Evolutionary conservation across 805 yeast genomes (phyloP), one percentile per base, ranked within the genome.

Genomic region (Cyberlindnera maclurae): DNA sequence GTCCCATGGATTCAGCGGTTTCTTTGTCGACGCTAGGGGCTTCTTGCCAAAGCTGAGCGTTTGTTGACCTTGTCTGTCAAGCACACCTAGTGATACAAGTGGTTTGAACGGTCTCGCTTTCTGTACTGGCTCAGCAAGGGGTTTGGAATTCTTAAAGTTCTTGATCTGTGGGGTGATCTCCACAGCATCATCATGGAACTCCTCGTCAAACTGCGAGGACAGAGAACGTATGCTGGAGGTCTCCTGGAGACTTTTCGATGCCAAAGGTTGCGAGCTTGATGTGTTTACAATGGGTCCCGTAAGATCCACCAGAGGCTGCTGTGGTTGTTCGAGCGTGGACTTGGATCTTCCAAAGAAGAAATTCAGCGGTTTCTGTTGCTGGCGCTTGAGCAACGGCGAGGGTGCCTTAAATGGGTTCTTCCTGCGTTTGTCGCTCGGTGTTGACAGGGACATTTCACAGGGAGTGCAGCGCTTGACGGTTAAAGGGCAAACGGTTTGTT

Each of bases 321-420:
- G 43, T 8, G 13, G 12, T 36, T 33, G 34, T 10, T 31, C 42
- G 5, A 32, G 12, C 9, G 36, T 29, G 33, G 43, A 39, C n/a
- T 42, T 39, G 33, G 43, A 36, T n/a, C 43, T 33, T 18, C 28
- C 15, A 18, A 28, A 13, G 31, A 43, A 43, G 40, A 41, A 45
- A 16, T 32, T 33, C 18, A 42, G 16, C 4, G 42, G 39, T 32
- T 38, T 36, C 36, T 42, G 43, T 26, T 31, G 29, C 29, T 36
- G 40, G 13, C 49, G 37, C 30, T 45, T 45, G 26, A 47, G 17
- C 9, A 46, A 20, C 16, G 51, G 51, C 4, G 51, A 44, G 4
- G 49, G 49, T 3, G 51, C 47, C 36, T 47, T 47, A 43, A 47
- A 47, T 3, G 47, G 51, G 29, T 36, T 36, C 30, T 33, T 33